Evolutionary conservation across 2,329 filamentous ascomycete species (phyloP).

Genomic region (Penicillium rolfsii): DNA sequence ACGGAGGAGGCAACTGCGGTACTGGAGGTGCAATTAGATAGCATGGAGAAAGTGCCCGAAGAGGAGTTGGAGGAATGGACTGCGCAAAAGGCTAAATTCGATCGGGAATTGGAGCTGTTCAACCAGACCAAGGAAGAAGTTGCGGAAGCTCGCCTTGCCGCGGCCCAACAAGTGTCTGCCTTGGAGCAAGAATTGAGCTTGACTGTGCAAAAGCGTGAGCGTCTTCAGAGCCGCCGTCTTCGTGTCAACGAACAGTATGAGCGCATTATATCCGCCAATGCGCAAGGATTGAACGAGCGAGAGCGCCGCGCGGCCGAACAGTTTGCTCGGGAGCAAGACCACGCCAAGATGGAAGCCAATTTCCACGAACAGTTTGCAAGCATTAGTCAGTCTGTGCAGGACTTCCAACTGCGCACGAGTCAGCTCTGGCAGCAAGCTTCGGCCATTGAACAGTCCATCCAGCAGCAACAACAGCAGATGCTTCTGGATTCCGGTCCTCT

Average conservation of each 20-base stretch:
- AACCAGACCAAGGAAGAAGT: conserved; percentile 56
- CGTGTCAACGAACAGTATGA: conserved; percentile 66
- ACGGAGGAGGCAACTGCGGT: conserved; percentile 64
- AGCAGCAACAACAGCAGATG: conserved; percentile 51
- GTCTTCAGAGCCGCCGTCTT: conserved; percentile 59
- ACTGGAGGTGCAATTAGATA: conserved; percentile 58
- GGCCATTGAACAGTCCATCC: conserved; percentile 48
- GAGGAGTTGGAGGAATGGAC: conserved; percentile 58
- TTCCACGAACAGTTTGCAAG: conserved; percentile 49
- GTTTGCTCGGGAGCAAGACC: conserved; percentile 51
- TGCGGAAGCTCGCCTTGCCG: conserved; percentile 53
- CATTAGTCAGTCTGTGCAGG: conserved; percentile 48
- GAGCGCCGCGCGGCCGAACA: conserved; percentile 54
- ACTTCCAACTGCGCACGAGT: conserved; percentile 47
- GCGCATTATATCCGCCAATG: conserved; percentile 61
- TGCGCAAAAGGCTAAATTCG: conserved; percentile 58
- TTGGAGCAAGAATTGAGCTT: conserved; percentile 58
- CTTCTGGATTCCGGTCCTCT: conserved; percentile 49
- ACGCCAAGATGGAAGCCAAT: conserved; percentile 47
- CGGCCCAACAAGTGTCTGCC: conserved; percentile 56
- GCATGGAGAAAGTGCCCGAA: conserved; percentile 60
- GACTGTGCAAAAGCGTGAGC: conserved; percentile 61
- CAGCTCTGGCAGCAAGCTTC: conserved; percentile 51
- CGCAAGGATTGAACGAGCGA: conserved; percentile 60
- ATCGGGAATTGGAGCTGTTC: conserved; percentile 57